These are phyloP conservation scores for Penicillium sp. DNA, from an alignment of 2,329 filamentous ascomycete species.

Conservation along the genomic window DNA sequence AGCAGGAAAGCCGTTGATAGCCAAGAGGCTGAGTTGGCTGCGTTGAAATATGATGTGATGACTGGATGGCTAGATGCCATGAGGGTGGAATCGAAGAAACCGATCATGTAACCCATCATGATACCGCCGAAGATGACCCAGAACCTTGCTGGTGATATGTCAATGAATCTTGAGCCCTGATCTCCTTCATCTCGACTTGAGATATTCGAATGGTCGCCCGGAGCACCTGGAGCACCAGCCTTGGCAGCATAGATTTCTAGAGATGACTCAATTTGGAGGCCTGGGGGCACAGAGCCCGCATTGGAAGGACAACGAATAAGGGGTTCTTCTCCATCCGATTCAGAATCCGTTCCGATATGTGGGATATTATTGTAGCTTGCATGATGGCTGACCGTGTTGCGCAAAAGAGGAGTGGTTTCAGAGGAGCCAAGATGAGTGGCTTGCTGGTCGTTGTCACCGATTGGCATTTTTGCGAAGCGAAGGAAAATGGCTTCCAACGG, in stretches of 20 bases:
- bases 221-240: slow-evolving; percentile 4
- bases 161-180: slow-evolving; percentile 36
- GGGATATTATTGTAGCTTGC: slow-evolving; percentile 10
- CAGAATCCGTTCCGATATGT: slow-evolving; percentile 3
- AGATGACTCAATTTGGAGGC: slow-evolving; percentile 26
- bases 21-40: slow-evolving; percentile 77
- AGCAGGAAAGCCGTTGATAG: slow-evolving; percentile 74
- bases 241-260: slow-evolving; percentile 24
- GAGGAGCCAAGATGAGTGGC: slow-evolving; percentile 4
- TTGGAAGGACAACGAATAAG: slow-evolving; percentile 19
- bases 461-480: not conserved
- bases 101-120: slow-evolving; percentile 54
- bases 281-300: slow-evolving; percentile 29
- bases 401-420: slow-evolving; percentile 20
- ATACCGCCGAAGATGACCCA: slow-evolving; percentile 61
- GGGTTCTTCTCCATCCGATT: slow-evolving; percentile 20
- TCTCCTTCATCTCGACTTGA: slow-evolving; percentile 12
- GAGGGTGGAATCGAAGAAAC: slow-evolving; percentile 70
- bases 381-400: not conserved
- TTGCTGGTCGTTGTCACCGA: not conserved
- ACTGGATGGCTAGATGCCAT: slow-evolving; percentile 79
- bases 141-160: slow-evolving; percentile 49
- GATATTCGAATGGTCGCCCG: slow-evolving; percentile 7
- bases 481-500: not conserved
- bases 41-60: slow-evolving; percentile 74